Evolutionary conservation across 345 rosid genomes (phyloP).

Genomic region (Melaleuca alternifolia): DNA sequence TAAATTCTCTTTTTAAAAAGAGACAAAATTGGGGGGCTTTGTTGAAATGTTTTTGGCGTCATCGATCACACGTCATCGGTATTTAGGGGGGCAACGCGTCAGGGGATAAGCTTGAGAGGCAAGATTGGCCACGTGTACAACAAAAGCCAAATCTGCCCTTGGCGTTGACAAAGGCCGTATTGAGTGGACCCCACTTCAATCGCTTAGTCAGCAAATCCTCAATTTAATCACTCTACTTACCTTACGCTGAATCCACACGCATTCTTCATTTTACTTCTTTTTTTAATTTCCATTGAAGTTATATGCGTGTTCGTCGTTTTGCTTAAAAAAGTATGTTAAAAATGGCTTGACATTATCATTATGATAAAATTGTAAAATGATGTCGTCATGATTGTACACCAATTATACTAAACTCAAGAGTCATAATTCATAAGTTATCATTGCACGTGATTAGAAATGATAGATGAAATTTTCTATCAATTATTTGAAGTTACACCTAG

Average conservation of each 20-base stretch:
- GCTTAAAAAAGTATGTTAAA: no score
- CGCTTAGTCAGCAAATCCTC: background rate
- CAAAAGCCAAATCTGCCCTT: background rate
- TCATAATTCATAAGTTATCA: no score
- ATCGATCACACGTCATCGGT: background rate
- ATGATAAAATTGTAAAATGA: no score
- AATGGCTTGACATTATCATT: no score
- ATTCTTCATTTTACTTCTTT: background rate
- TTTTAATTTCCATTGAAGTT: background rate
- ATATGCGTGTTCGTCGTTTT: no score
- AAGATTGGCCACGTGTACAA: background rate
- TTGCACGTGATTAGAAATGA: background rate
- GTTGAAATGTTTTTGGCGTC: background rate
- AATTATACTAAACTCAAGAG: no score
- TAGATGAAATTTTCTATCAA: background rate
- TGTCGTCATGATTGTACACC: no score
- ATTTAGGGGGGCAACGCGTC: background rate
- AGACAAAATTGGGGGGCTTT: background rate
- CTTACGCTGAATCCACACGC: background rate
- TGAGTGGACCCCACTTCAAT: background rate
- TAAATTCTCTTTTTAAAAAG: rapidly evolving
- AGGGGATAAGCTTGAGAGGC: background rate
- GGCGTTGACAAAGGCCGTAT: background rate
- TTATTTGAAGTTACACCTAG: background rate
- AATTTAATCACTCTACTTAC: background rate